Evolutionary conservation across 192 early-diverging fungal species (phyloP).

Genomic region (Blastocladiella britannica): DNA sequence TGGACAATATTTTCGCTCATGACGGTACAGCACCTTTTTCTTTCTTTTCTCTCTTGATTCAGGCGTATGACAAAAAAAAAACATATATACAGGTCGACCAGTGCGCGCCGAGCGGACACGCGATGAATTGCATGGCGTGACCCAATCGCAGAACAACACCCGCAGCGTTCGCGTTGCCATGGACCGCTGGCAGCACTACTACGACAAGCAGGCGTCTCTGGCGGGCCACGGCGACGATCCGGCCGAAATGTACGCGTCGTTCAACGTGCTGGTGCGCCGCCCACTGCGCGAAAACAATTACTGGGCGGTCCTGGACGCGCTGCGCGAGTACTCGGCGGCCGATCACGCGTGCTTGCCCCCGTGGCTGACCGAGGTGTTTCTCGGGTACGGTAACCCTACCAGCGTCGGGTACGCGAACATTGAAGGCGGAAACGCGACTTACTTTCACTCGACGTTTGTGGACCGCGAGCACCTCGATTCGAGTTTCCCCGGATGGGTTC

Average conservation of each 20-base stretch:
- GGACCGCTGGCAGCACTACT: slow-evolving; percentile 70
- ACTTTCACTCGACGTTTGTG: slow-evolving; percentile 78
- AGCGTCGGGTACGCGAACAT: slow-evolving; percentile 50
- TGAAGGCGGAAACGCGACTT: slow-evolving; percentile 18
- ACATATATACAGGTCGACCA: too few species aligned
- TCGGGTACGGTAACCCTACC: slow-evolving; percentile 87
- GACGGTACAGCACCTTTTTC: too few species aligned
- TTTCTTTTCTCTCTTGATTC: too few species aligned
- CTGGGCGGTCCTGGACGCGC: slow-evolving; percentile 70
- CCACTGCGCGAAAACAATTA: slow-evolving; percentile 84
- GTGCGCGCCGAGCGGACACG: too few species aligned
- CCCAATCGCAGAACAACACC: neutral
- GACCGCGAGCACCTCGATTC: slow-evolving; percentile 51
- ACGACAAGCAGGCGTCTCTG: neutral
- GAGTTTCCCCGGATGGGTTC: slow-evolving; percentile 38
- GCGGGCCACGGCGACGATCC: slow-evolving; percentile 17
- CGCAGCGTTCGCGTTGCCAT: slow-evolving; percentile 56
- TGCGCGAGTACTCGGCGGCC: slow-evolving; percentile 70
- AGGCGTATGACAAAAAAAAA: too few species aligned
- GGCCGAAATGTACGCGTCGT: slow-evolving; percentile 51
- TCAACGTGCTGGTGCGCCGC: slow-evolving; percentile 79
- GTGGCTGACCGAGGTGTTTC: slow-evolving; percentile 75
- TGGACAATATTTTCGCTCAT: too few species aligned
- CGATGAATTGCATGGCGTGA: too few species aligned
- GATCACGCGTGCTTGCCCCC: slow-evolving; percentile 64